Evolutionary conservation across 768 basidiomycete species (phyloP), one percentile per base, ranked within the genome.

Genomic region (Cystofilobasidium ferigula): DNA sequence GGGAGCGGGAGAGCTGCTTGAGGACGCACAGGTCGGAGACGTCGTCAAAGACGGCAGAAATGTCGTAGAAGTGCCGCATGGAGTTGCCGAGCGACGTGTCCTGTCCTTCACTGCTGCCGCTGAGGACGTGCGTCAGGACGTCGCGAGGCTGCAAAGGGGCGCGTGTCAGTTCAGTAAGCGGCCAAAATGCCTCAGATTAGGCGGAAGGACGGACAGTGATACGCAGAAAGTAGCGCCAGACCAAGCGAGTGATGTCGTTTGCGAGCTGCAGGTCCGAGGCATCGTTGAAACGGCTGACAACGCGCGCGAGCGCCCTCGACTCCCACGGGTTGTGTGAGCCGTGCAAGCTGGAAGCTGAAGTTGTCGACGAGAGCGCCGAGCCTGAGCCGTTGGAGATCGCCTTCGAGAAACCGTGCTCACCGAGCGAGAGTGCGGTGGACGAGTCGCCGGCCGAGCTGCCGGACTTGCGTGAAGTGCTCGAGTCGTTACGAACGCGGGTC

Each of bases 221-320:
- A 24, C 42, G 47, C 26, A 22, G 36, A 30, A 67, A 67, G 51
- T 26, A 61, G 20, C 36, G 26, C 64, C 64, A 67, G 16, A 60
- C 64, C 28, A 67, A 36, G 1, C 58, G 58, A 18, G 59, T 67
- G 43, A 67, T 61, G 35, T 67, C 64, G 34, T 56, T 59, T 0
- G 64, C 64, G 38, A 67, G 57, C 54, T 67, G 64, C 38, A 45
- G 35, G 22, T 67, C 64, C 26, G 59, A 54, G 9, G 59, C n/a
- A 18, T 67, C 64, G n/a, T 53, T 38, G 59, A 67, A 67, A 14
- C 45, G 43, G 22, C 22, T 28, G 18, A 64, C 57, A 16, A 64
- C n/a, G 24, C 57, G 43, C 22, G 26, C 45, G 24, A 58, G n/a
- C 3, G 54, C 26, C 20, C 58, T 57, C 8, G 63, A 64, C 54